Evolutionary conservation across 2,329 filamentous ascomycete species (phyloP), one percentile per base, ranked within the genome.

Genomic region (Exophiala calicioides): DNA sequence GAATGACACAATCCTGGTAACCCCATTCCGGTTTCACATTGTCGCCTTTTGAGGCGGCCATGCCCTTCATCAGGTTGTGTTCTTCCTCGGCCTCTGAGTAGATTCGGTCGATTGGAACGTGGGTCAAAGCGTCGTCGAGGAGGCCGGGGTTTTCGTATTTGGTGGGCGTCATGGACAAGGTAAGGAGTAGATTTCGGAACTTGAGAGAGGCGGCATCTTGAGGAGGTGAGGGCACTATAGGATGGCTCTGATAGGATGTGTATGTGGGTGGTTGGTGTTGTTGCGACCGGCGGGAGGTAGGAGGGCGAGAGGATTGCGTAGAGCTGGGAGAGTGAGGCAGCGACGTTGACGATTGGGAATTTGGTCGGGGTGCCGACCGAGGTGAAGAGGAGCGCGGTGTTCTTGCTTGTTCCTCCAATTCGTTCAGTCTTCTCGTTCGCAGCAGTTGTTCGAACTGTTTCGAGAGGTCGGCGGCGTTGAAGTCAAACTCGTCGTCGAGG

Each of bases 131-230:
- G 67, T 97, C 91, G 65, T 98, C 93, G 41, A 98, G 74, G 8
- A 97, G 73, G 26, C 93, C 93, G 0, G 93, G 91, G 67, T 98
- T 97, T 69, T 98, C 93, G 72, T 95, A 98, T 65, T 91, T 93
- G 15, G 85, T 86, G 13, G 93, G 93, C 34, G 90, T 95, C 49
- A 86, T 78, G 12, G 91, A 95, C 15, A 97, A 72, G 15, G 88
- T 89, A 57, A 94, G 80, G 33, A 97, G 78, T 52, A 94, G 79
- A 68, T 86, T 95, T 59, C 86, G 79, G 60, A 90, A 90, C 59
- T 87, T 88, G 52, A 86, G 76, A 1, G 85, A 86, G 15, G 79
- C 75, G 44, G 78, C 71, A 65, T 91, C 86, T 61, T 80, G 75
- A 5, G 93, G 91, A 18, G 89, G 78, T 9, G 85, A 84, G 3